These are phyloP conservation scores for Boletus pseudopeckii DNA, from an alignment of 768 basidiomycete species.

Conservation along the genomic window DNA sequence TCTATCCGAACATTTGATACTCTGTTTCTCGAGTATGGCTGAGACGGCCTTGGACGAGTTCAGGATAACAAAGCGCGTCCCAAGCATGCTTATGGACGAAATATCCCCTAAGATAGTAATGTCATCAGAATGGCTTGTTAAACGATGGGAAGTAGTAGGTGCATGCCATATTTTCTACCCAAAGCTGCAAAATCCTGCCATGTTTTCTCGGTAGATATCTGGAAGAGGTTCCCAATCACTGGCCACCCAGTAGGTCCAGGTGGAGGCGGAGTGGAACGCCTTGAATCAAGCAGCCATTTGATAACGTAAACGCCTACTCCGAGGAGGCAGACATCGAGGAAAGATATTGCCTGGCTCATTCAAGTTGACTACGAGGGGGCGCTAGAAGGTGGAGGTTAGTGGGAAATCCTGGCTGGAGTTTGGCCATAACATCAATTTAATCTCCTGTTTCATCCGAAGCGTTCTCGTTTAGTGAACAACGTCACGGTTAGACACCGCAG, in stretches of 20 bases:
- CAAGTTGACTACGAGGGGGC: background rate
- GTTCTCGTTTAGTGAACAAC: too few relatives aligned
- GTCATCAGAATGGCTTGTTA: background rate
- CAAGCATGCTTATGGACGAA: constrained; percentile 31
- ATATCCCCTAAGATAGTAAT: constrained; percentile 25
- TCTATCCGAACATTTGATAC: constrained; percentile 46
- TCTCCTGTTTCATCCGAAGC: too few relatives aligned
- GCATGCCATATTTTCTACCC: constrained; percentile 50
- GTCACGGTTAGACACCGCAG: too few relatives aligned
- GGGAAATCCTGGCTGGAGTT: background rate
- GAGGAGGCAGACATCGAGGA: constrained; percentile 2
- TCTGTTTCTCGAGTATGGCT: constrained; percentile 51
- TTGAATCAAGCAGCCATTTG: background rate
- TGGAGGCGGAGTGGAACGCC: constrained; percentile 2
- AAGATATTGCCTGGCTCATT: too few relatives aligned
- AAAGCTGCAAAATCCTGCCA: constrained; percentile 54
- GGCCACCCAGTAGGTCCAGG: constrained; percentile 31
- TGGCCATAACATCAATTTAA: too few relatives aligned
- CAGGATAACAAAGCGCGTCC: constrained; percentile 48
- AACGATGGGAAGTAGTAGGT: background rate
- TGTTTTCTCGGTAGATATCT: constrained; percentile 48
- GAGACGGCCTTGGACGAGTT: constrained; percentile 43
- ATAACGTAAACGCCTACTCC: constrained; percentile 10
- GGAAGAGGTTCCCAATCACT: constrained; percentile 50
- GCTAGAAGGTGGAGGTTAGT: background rate